Base-by-base conservation (phyloP, 2,329 filamentous ascomycete species). In the Gliomastix tumulicola region DNA sequence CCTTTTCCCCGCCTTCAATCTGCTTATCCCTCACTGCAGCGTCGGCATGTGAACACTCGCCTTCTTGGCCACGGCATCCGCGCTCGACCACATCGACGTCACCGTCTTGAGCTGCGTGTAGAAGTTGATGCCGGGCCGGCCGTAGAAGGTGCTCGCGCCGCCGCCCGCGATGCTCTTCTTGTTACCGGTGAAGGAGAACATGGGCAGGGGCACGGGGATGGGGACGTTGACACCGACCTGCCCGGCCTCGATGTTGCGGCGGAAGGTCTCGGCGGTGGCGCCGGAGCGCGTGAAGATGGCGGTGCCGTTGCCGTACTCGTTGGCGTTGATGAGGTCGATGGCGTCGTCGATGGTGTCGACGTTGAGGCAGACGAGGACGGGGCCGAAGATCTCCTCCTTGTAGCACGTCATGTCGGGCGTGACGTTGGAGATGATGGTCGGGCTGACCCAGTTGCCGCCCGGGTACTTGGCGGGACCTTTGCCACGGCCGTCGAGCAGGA, bases 41-140 rank as follows among this genome's bases (percentile, higher is more conserved):
- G 68, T 76, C 16, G 90, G 90, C 90, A 97, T 97, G 43, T 85
- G 76, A 10, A 94, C 88, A 51, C 82, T 79, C 13, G 89, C 89
- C 74, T 89, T 90, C 47, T 81, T 84, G 38, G 79, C 82, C 34
- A 92, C 75, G 1, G 88, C 89, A 65, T 96, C 89, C 53, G 89
- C 80, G 42, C 76, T 79, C 54, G 79, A 79, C 92, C 92, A 98
- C 57, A 94, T 66, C 47, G 87, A 83, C 36, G 92, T 98, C 34
- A 98, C 92, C 4, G 92, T 98, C 84, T 98, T 97, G 56, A 85
- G 76, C 67, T 97, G 92, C 4, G 92, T 98, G 64, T 94, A 97
- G 59, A 98, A 98, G 56, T 85, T 82, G 57, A 98, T 65, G 18
- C 90, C 92, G 1, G 88, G 87, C 63, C 86, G 84, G 47, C 92